Percentiles rank a stretch among this genome's conserved stretches.
These are phyloP conservation scores for Trypanosoma lewisi DNA, from an alignment of 208 protist genomes.

Conservation along the genomic window DNA sequence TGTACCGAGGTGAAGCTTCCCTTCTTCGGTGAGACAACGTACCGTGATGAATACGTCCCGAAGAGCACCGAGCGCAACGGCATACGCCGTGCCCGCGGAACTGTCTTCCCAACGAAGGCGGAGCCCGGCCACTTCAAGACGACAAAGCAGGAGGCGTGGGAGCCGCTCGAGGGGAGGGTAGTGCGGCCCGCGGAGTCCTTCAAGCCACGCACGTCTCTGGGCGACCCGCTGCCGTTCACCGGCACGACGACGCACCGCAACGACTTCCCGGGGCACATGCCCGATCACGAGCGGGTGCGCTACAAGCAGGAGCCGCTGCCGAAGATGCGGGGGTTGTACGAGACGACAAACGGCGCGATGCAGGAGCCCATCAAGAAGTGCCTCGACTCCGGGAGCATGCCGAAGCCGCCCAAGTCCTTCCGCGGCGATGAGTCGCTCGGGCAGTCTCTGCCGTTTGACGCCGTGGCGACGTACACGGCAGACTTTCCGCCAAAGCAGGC, in stretches of 20 bases:
- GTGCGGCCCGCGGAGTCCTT: constrained; percentile 82
- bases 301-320: constrained; percentile 73
- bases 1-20: constrained; percentile 78
- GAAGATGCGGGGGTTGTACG: constrained; percentile 78
- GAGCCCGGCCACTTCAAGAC: constrained; percentile 88
- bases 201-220: constrained; percentile 64
- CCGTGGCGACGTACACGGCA: constrained; percentile 82
- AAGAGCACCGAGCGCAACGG: constrained; percentile 65
- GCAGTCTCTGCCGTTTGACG: constrained; percentile 73
- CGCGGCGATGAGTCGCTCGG: constrained; percentile 60
- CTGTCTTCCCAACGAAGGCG: constrained; percentile 71
- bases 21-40: constrained; percentile 82
- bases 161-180: constrained; percentile 68
- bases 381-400: constrained; percentile 40
- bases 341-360: constrained; percentile 81
- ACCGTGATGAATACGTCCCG: constrained; percentile 85
- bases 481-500: constrained; percentile 87
- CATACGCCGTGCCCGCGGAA: constrained; percentile 31
- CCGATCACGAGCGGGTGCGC: constrained; percentile 60
- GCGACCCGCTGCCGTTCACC: constrained; percentile 69
- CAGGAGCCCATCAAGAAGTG: constrained; percentile 73
- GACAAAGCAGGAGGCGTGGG: constrained; percentile 86
- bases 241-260: constrained; percentile 83
- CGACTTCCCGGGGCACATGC: constrained; percentile 87
- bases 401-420: constrained; percentile 74